Percentiles rank a stretch among this genome's conserved stretches.
Conservation (phyloP, 345 rosid genomes). For the Brassica nigra region DNA sequence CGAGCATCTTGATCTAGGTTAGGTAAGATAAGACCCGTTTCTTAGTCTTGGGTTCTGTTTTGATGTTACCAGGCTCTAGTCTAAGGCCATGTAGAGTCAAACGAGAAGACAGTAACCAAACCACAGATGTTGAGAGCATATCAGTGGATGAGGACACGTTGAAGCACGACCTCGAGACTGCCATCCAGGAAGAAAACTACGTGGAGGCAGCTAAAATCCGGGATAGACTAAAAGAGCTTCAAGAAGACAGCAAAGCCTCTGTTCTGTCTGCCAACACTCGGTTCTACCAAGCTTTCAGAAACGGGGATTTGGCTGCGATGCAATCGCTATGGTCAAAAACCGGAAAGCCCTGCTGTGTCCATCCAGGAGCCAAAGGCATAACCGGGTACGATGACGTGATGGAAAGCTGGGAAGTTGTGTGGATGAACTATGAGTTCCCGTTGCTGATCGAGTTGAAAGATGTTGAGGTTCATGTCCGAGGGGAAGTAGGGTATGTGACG, state of each 20-base stretch:
- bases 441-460: slow-evolving; percentile 73
- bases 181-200: slow-evolving; percentile 85
- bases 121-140: slow-evolving; percentile 52
- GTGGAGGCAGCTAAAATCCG: slow-evolving; percentile 79
- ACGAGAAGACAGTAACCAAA: slow-evolving; percentile 60
- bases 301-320: slow-evolving; percentile 74
- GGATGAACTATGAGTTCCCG: slow-evolving; percentile 91
- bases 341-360: slow-evolving; percentile 72
- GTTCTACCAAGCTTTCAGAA: slow-evolving; percentile 74
- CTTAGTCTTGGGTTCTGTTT: slow-evolving; percentile 19
- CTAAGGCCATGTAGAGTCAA: slow-evolving; percentile 50
- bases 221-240: slow-evolving; percentile 62
- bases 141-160: slow-evolving; percentile 62
- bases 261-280: slow-evolving; percentile 71
- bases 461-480: slow-evolving; percentile 68
- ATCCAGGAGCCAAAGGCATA: slow-evolving; percentile 85
- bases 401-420: slow-evolving; percentile 94
- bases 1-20: neutral
- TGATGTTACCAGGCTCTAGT: slow-evolving; percentile 27
- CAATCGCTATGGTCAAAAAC: slow-evolving; percentile 69
- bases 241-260: slow-evolving; percentile 67
- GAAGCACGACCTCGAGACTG: slow-evolving; percentile 58
- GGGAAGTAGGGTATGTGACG: slow-evolving; percentile 74
- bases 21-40: neutral
- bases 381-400: slow-evolving; percentile 73